Conservation (phyloP, 2,329 filamentous ascomycete species). For the Cladosporium sphaerospermum region DNA sequence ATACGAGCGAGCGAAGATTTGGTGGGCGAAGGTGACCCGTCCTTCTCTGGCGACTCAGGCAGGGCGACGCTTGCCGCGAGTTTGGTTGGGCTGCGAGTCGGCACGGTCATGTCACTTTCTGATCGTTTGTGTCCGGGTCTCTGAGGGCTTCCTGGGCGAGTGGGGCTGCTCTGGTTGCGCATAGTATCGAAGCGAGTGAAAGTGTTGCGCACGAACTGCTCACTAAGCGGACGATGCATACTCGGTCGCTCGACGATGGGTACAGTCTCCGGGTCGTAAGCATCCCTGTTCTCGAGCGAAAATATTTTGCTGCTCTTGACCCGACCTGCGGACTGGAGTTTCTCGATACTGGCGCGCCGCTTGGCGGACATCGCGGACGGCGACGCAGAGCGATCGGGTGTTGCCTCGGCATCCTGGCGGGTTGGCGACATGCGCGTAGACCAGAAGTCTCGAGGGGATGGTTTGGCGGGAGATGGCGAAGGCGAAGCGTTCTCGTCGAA, state of each 20-base stretch:
- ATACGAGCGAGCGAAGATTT: slow-evolving; percentile 79
- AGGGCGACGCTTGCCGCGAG: slow-evolving; percentile 23
- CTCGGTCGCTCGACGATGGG: slow-evolving; percentile 76
- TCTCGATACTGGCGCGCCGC: slow-evolving; percentile 87
- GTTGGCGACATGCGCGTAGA: slow-evolving; percentile 65
- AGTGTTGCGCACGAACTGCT: slow-evolving; percentile 63
- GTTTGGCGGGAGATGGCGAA: slow-evolving; percentile 44
- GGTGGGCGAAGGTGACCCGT: slow-evolving; percentile 68
- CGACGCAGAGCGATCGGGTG: slow-evolving; percentile 42
- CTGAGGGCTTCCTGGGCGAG: slow-evolving; percentile 22
- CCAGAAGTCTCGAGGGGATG: slow-evolving; percentile 85
- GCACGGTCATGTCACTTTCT: slow-evolving; percentile 56
- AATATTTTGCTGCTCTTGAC: slow-evolving; percentile 99
- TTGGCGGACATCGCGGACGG: slow-evolving; percentile 54
- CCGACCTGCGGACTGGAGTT: slow-evolving; percentile 85
- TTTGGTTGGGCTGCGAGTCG: slow-evolving; percentile 52
- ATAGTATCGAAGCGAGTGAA: slow-evolving; percentile 54
- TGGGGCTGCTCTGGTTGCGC: slow-evolving; percentile 32
- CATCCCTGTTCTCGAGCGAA: slow-evolving; percentile 81
- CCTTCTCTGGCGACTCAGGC: slow-evolving; percentile 49
- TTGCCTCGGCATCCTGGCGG: slow-evolving; percentile 64
- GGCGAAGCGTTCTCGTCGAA: slow-evolving; percentile 42
- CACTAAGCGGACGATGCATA: slow-evolving; percentile 50
- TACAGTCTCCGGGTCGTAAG: slow-evolving; percentile 78
- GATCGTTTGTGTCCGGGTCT: slow-evolving; percentile 33